These are phyloP conservation scores for Xylaria palmicola DNA, from an alignment of 495 filamentous ascomycete genomes.

Conservation along the genomic window DNA sequence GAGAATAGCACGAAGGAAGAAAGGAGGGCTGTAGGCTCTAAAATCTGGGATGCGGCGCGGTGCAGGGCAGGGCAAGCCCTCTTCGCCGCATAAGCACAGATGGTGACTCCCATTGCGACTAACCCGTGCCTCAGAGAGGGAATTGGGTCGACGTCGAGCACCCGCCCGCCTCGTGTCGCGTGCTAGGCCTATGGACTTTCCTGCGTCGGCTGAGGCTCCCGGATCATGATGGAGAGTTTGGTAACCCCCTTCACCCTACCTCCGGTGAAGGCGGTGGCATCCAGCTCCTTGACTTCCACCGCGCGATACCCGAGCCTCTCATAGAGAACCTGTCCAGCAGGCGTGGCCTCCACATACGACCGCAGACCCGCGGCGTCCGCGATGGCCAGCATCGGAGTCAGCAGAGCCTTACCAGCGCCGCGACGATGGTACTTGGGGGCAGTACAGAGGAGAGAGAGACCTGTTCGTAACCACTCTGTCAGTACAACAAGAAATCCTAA, in stretches of 20 bases:
- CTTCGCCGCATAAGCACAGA: not conserved
- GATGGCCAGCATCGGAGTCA: slow-evolving; percentile 29
- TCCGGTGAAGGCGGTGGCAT: slow-evolving; percentile 25
- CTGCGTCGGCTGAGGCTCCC: slow-evolving; percentile 20
- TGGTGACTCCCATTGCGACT: not conserved
- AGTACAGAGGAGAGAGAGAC: slow-evolving; percentile 32
- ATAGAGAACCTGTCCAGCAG: slow-evolving; percentile 32
- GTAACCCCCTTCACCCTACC: slow-evolving; percentile 13
- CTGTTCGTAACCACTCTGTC: slow-evolving; percentile 9
- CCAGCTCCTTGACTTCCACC: slow-evolving; percentile 30
- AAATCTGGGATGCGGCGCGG: not conserved
- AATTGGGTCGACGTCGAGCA: not conserved
- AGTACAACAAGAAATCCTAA: not conserved
- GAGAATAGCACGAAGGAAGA: not conserved
- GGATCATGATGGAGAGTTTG: slow-evolving; percentile 26
- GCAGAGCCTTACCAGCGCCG: slow-evolving; percentile 33
- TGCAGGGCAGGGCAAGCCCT: not conserved
- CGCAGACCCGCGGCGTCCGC: slow-evolving; percentile 27
- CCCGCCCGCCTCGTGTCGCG: not conserved
- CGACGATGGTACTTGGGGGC: slow-evolving; percentile 37
- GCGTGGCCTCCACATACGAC: slow-evolving; percentile 36
- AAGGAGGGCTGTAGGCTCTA: not conserved
- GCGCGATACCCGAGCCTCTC: slow-evolving; percentile 37
- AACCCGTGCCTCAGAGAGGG: not conserved
- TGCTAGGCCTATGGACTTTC: not conserved